Base-by-base conservation (phyloP, 2,329 filamentous ascomycete species). In the Ceratocystis albifundus region DNA sequence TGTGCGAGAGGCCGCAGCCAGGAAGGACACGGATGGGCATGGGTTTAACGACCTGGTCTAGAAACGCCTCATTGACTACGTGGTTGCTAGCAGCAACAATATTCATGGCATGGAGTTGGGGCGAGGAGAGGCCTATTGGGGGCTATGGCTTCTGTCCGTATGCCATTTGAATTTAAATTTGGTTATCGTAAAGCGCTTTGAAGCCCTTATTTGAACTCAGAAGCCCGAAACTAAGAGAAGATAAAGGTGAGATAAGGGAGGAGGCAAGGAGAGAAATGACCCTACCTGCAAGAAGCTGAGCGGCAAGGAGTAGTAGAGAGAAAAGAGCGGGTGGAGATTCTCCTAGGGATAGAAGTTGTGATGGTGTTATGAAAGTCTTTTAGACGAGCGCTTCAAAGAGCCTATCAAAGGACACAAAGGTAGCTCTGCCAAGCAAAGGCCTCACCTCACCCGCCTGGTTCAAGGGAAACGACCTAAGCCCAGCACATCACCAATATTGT, bases 31-130 rank as follows among this genome's bases (percentile, higher is more conserved):
- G 20, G 20, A 53, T 53, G 55, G 53, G 30, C 55, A 59, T 59
- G 55, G 55, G 32, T 59, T 15, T 36, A 30, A 36, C 55, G 15
- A 12, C 55, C 32, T 59, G 17, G n/a, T 59, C 55, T 36, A 30
- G 28, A 59, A 59, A 59, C 55, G 28, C 55, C 55, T 32, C 55
- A 59, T 30, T 10, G 55, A 20, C 8, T 59, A 36, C 15, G 55
- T n/a, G 55, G 55, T 59, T 59, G 55, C 28, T 25, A n/a, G 22
- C 55, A 59, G 55, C 55, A 59, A 59, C 55, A 59, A 17, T 30
- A 17, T 59, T 2, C 12, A 36, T 7, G 55, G 28, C 17, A 59
- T 28, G 2, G 22, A 12, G 22, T 53, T 15, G 20, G 22, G 55
- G 30, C 32, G 55, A 41, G 36, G 36, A 12, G 36, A 59, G 55